Evolutionary conservation across 148 eudicot species (phyloP).

Genomic region (Rhododendron henanense): DNA sequence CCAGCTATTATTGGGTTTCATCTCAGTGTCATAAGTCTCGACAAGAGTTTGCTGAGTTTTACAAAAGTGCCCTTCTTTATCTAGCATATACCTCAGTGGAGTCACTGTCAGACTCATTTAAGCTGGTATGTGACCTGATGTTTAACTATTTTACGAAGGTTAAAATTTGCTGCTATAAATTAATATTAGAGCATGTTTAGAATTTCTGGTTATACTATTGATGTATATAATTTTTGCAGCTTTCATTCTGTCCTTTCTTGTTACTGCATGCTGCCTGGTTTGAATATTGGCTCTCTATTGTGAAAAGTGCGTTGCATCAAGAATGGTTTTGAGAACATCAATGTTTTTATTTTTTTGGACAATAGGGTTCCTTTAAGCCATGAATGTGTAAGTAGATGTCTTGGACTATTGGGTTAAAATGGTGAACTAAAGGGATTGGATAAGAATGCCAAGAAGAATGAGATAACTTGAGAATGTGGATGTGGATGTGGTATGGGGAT

Average conservation of each 20-base stretch:
- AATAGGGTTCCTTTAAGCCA: not conserved
- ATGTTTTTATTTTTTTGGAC: not conserved
- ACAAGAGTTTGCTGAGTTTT: slow-evolving; percentile 92
- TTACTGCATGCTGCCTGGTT: not conserved
- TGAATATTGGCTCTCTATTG: not conserved
- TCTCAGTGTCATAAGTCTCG: slow-evolving; percentile 79
- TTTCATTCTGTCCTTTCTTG: not conserved
- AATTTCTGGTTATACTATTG: not conserved
- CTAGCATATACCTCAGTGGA: slow-evolving; percentile 95
- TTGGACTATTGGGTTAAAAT: not conserved
- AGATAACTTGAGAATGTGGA: not conserved
- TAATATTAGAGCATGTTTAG: not conserved
- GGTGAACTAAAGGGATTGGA: not conserved
- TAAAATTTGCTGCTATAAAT: not conserved
- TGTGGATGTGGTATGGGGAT: not conserved
- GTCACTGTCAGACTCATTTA: slow-evolving; percentile 81
- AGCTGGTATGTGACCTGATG: slow-evolving; percentile 49
- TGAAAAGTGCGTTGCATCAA: not conserved
- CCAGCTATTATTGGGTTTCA: slow-evolving; percentile 84
- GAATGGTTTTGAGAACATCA: not conserved
- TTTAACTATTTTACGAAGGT: not conserved
- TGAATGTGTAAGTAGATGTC: not conserved
- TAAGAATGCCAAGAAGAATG: not conserved
- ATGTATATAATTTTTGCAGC: not conserved
- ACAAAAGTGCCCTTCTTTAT: slow-evolving; percentile 89